Base-by-base conservation (phyloP, 192 early-diverging fungal species). In the Martensiomyces pterosporus region DNA sequence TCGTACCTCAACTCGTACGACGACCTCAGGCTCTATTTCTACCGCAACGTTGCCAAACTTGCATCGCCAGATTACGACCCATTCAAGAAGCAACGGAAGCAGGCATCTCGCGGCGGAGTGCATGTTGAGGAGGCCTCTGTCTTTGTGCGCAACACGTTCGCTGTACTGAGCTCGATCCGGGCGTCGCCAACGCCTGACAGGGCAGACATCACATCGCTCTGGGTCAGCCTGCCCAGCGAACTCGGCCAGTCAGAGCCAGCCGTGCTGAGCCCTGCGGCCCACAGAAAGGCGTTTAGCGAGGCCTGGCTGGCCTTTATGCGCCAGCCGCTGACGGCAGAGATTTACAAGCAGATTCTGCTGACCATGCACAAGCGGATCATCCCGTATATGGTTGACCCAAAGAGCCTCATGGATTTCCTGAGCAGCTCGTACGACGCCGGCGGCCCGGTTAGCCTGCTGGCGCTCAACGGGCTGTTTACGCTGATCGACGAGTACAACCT, bases 401-500 rank as follows among this genome's bases (percentile, higher is more conserved):
- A 76, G 29, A 56, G 80, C 36, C 74, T 99, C 43, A 93, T 96
- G 81, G 92, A 94, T 56, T 99, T 94, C 63, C 78, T 99, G 79
- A 91, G 85, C 9, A 87, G 84, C 27, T 78, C 91, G 13, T 97
- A 97, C 57, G 85, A 94, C 48, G 69, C 78, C 24, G 92, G 95
- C 53, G 94, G 94, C 4, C 83, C 85, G 7, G 64, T 92, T 56
- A 92, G 91, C 66, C 51, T 99, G 33, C 70, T 99, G 44, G 94
- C 96, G 4, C 76, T 99, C 33, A 96, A 97, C 61, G 92, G 94
- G 22, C 67, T 99, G 15, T 99, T 97, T 44, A 92, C 94, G 14
- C 75, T 99, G 52, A 94, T 99, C 39, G 72, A 80, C n/a, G 85
- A 97, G 52, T 84, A 99, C 69, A 95, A 94, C 53, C 71, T 99